Conservation (phyloP, 2,329 filamentous ascomycete species). For the Cladobotryum mycophilum region DNA sequence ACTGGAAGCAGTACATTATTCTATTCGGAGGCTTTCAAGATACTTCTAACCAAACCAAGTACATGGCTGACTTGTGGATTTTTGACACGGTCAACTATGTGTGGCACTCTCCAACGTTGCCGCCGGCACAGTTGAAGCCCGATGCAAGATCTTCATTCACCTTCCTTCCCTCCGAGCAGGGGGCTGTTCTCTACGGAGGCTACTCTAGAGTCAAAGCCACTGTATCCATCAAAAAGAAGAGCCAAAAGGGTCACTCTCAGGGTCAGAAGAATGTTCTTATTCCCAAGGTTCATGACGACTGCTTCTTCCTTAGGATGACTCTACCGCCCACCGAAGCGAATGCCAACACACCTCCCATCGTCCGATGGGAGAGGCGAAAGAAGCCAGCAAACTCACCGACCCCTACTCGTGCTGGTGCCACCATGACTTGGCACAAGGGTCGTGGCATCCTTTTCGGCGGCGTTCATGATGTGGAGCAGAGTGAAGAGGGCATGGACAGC, state of each 20-base stretch:
- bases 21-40: conserved; percentile 97
- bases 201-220: conserved; percentile 85
- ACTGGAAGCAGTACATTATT: conserved; percentile 94
- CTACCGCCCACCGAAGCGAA: conserved; percentile 63
- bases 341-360: conserved; percentile 58
- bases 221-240: conserved; percentile 52
- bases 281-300: conserved; percentile 89
- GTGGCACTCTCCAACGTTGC: conserved; percentile 73
- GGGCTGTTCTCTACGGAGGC: conserved; percentile 85
- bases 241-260: conserved; percentile 52
- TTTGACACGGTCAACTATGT: conserved; percentile 85
- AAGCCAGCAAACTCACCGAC: conserved; percentile 83
- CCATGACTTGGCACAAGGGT: conserved; percentile 91
- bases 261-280: conserved; percentile 69
- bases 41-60: conserved; percentile 90
- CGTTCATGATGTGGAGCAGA: conserved; percentile 87
- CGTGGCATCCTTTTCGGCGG: conserved; percentile 90
- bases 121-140: conserved; percentile 76
- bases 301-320: conserved; percentile 81
- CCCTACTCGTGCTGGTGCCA: conserved; percentile 78
- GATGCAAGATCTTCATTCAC: conserved; percentile 90
- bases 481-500: conserved; percentile 90
- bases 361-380: conserved; percentile 92
- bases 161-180: conserved; percentile 81
- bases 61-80: conserved; percentile 88